These are phyloP conservation scores for Candida pseudofarinosa DNA, from an alignment of 805 yeast species.

Conservation along the genomic window DNA sequence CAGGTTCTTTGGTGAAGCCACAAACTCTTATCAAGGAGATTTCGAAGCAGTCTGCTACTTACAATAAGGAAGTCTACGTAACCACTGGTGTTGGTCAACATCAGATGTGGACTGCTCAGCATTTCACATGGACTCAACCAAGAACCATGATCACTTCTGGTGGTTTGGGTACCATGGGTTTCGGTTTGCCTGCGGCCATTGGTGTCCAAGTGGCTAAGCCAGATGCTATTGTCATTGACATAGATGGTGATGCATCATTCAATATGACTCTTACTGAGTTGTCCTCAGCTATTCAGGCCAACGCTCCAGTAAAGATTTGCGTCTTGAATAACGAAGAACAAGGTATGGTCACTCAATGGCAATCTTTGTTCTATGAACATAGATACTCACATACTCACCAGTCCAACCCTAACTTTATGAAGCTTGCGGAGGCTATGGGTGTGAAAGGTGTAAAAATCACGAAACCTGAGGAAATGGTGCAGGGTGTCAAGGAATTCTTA, in stretches of 20 bases:
- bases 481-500: conserved; percentile 59
- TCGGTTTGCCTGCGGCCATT: conserved; percentile 94
- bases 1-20: conserved; percentile 80
- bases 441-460: conserved; percentile 73
- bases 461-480: conserved; percentile 56
- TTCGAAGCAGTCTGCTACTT: conserved; percentile 61
- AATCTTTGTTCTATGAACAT: conserved; percentile 92
- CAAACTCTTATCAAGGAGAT: conserved; percentile 85
- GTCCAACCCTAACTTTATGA: conserved; percentile 87
- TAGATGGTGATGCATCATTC: conserved; percentile 99
- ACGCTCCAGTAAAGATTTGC: conserved; percentile 83
- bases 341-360: conserved; percentile 99
- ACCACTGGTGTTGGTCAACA: conserved; percentile 99
- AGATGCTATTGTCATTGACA: conserved; percentile 90
- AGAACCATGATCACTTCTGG: conserved; percentile 96
- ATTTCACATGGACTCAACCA: conserved; percentile 90
- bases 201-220: conserved; percentile 98
- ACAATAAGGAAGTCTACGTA: conserved; percentile 72
- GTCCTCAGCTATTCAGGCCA: conserved; percentile 90
- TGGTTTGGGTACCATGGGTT: conserved; percentile 99
- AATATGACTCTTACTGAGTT: conserved; percentile 95
- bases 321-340: conserved; percentile 96
- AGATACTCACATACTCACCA: conserved; percentile 98
- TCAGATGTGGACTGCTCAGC: conserved; percentile 99
- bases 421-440: conserved; percentile 93